Evolutionary conservation across 75 land plant genomes (phyloP).

Genomic region (Picea glauca): DNA sequence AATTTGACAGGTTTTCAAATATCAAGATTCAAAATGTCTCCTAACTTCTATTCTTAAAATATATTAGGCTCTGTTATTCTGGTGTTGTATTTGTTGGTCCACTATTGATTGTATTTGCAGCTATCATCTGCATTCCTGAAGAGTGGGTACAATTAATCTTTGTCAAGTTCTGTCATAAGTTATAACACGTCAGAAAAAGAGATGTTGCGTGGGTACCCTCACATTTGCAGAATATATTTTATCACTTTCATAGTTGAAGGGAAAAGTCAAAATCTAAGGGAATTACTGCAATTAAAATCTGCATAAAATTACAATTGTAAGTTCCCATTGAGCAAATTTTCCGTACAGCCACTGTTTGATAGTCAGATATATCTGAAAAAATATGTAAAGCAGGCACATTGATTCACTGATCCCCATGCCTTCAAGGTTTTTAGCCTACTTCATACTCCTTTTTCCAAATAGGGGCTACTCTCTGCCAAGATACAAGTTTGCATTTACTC

Average conservation of each 20-base stretch:
- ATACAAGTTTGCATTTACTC: too few species aligned
- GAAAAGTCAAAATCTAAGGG: background rate
- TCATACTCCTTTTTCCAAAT: background rate
- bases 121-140: background rate
- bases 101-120: background rate
- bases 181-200: background rate
- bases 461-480: too few species aligned
- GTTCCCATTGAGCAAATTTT: too few species aligned
- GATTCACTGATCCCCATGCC: too few species aligned
- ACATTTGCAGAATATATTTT: background rate
- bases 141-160: background rate
- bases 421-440: background rate
- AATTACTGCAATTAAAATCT: background rate
- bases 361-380: too few species aligned
- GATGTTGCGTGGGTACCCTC: background rate
- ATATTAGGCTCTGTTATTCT: background rate
- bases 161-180: background rate
- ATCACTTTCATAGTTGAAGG: background rate
- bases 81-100: background rate
- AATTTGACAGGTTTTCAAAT: background rate
- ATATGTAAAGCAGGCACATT: too few species aligned
- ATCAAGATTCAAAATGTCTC: background rate
- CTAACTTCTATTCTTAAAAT: background rate
- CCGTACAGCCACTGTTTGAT: too few species aligned
- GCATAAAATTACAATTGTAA: background rate